Conservation (phyloP, 768 basidiomycete genomes). For the Pleurotus cornucopiae region DNA sequence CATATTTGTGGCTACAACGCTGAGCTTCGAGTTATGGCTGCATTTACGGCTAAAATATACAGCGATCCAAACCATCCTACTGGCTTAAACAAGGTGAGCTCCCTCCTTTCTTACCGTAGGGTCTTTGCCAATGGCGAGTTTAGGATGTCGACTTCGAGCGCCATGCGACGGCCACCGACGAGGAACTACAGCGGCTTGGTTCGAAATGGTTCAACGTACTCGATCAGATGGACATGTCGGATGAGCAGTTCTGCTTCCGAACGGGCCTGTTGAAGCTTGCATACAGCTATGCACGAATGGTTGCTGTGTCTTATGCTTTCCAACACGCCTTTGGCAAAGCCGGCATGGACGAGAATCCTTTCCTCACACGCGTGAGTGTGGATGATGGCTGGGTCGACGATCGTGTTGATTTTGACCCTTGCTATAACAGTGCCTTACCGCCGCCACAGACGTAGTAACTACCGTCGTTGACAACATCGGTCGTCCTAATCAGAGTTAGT, state of each 20-base stretch:
- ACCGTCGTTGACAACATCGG: constrained; percentile 58
- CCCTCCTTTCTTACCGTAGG: constrained; percentile 8
- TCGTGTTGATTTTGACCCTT: constrained; percentile 1
- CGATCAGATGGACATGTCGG: constrained; percentile 48
- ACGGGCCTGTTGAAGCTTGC: constrained; percentile 57
- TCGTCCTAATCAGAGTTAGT: constrained; percentile 50
- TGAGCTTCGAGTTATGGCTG: constrained; percentile 60
- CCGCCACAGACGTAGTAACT: constrained; percentile 62
- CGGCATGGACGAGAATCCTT: constrained; percentile 57
- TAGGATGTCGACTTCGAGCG: constrained; percentile 58
- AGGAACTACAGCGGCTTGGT: constrained; percentile 54
- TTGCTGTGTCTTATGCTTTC: constrained; percentile 71
- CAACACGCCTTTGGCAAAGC: constrained; percentile 70
- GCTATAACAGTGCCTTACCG: constrained; percentile 51
- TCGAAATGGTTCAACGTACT: constrained; percentile 53
- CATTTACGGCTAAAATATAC: constrained; percentile 62
- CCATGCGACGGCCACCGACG: constrained; percentile 65
- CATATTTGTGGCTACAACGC: constrained; percentile 77
- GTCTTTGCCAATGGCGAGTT: background rate
- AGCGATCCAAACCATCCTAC: constrained; percentile 72
- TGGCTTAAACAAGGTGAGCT: constrained; percentile 65
- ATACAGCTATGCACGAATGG: constrained; percentile 65
- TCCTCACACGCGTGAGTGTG: constrained; percentile 57
- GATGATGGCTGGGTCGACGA: background rate
- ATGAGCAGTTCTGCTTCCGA: constrained; percentile 55